Evolutionary conservation across 164 flowering plant genomes (phyloP).

Genomic region (Magnolia kwangsiensis): DNA sequence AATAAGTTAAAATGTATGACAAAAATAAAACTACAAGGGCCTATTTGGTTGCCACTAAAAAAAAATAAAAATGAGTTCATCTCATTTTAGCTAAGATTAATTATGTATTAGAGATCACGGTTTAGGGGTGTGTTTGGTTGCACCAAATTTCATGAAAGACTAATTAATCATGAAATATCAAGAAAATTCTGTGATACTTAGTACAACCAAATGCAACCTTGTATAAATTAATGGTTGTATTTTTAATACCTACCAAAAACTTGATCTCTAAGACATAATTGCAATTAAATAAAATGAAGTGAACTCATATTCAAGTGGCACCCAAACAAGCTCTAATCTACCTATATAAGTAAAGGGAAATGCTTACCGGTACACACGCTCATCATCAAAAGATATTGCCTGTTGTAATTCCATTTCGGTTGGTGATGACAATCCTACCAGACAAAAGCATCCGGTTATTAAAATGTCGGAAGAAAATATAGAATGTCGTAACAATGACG

Average conservation of each 20-base stretch:
- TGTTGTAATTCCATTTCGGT: constrained; percentile 31
- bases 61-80: no score
- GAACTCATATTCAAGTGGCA: neutral
- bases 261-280: no score
- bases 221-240: neutral
- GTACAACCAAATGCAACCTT: no score
- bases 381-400: constrained; percentile 38
- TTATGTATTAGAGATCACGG: no score
- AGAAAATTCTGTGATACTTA: no score
- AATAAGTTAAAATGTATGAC: neutral
- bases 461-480: neutral
- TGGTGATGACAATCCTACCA: constrained; percentile 32
- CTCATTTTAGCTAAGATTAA: no score
- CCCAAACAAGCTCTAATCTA: no score
- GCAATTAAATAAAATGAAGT: neutral
- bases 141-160: no score
- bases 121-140: no score
- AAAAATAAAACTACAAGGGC: constrained; percentile 1
- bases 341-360: neutral
- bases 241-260: neutral
- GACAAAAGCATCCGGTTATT: neutral
- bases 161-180: no score
- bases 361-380: constrained; percentile 74
- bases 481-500: neutral
- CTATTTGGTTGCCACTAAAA: no score